Evolutionary conservation across 371 early-diverging fungal genomes (phyloP).

Genomic region (Coemansia sp.): DNA sequence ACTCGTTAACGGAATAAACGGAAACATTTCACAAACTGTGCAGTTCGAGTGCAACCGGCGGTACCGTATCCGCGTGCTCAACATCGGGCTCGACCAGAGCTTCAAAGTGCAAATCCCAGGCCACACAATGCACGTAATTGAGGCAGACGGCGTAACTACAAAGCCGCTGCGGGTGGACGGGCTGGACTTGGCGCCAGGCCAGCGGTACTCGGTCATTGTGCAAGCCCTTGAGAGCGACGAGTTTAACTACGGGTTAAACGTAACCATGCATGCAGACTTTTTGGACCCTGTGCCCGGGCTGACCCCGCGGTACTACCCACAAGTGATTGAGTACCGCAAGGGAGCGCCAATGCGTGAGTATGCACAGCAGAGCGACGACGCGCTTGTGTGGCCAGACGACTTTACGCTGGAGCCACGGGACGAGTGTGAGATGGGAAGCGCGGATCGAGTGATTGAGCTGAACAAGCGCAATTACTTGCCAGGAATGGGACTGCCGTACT

Average conservation of each 20-base stretch:
- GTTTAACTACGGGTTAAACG: conserved; percentile 37
- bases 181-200: conserved; percentile 62
- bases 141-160: conserved; percentile 73
- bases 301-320: conserved; percentile 11
- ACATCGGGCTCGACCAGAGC: conserved; percentile 69
- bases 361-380: conserved; percentile 41
- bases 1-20: conserved; percentile 30
- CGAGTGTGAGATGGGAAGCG: conserved; percentile 4
- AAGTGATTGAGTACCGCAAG: neutral
- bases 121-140: conserved; percentile 71
- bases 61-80: conserved; percentile 80
- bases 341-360: neutral
- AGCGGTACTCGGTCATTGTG: conserved; percentile 68
- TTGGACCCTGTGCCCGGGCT: conserved; percentile 1
- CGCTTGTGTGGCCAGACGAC: conserved; percentile 39
- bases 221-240: conserved; percentile 52
- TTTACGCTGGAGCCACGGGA: conserved; percentile 48
- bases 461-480: conserved; percentile 2
- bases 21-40: conserved; percentile 22
- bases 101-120: conserved; percentile 74
- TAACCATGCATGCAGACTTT: conserved; percentile 18
- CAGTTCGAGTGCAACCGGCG: conserved; percentile 67
- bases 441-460: neutral
- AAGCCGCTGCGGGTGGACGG: conserved; percentile 57
- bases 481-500: conserved; percentile 61